Evolutionary conservation across 768 basidiomycete species (phyloP), one percentile per base, ranked within the genome.

Genomic region (Mycena kentingensis): DNA sequence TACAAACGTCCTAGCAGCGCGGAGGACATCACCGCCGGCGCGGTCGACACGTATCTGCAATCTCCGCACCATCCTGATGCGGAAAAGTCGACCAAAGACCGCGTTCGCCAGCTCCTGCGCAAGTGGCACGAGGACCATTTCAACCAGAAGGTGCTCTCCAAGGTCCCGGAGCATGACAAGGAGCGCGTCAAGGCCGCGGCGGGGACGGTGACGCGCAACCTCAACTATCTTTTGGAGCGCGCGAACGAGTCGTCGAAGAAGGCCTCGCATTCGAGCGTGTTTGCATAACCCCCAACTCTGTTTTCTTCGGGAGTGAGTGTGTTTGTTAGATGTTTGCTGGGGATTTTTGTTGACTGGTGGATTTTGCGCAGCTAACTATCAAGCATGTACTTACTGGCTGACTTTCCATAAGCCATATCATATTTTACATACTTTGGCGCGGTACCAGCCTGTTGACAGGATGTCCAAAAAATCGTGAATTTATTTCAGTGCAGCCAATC

Each of bases 51-150:
- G 27, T 90, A 89, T 58, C 75, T 90, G 62, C 70, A 80, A 50
- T 83, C 83, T 15, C 72, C 79, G 11, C 66, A 79, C 51, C 78
- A 81, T 55, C 80, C 84, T 1, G 73, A 74, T 50, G 72, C 65
- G 50, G 82, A 83, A 25, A 81, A 78, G 67, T 71, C 72, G 41
- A 61, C 74, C 44, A 88, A 87, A 70, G 89, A 90, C 60, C 82
- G 87, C 13, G 76, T 90, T 57, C 88, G 83, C 72, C 88, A 90
- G 54, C 81, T 84, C 48, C 77, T 92, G 60, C 78, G 80, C 67
- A 72, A 77, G 57, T 92, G 88, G 89, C 89, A 92, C 68, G 89
- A 90, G 4, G 90, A 92, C 69, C 82, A 87, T 28, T 91, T 92
- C 63, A 85, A 90, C 58, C 82, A 82, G 29, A 83, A 85, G 65